These are phyloP conservation scores for Amborella trichopoda DNA, from an alignment of 164 flowering plant species.

Conservation along the genomic window DNA sequence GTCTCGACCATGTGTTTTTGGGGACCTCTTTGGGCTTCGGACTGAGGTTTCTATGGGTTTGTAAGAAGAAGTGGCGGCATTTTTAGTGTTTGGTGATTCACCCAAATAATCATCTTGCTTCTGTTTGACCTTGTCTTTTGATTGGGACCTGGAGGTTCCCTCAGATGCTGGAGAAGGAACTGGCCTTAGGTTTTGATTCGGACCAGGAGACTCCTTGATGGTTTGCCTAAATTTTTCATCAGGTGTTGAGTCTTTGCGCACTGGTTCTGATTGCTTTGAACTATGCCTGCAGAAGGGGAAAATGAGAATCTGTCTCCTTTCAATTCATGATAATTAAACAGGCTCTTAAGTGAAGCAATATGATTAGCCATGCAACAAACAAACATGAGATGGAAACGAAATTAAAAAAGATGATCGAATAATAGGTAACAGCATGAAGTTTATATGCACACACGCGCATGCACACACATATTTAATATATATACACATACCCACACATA, in stretches of 20 bases:
- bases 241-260: conserved; percentile 23
- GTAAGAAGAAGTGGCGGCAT: neutral
- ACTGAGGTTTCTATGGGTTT: conserved; percentile 19
- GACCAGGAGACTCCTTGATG: conserved; percentile 14
- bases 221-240: conserved; percentile 25
- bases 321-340: no score
- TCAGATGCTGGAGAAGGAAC: conserved; percentile 19
- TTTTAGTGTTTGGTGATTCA: conserved; percentile 13
- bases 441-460: no score
- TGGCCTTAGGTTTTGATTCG: conserved; percentile 16
- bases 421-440: no score
- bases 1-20: conserved; percentile 27
- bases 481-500: no score
- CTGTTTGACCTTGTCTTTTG: conserved; percentile 25
- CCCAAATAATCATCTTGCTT: conserved; percentile 24
- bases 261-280: conserved; percentile 30
- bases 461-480: no score
- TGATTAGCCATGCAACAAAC: no score
- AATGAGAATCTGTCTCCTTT: no score
- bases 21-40: no score
- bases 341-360: no score
- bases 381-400: no score
- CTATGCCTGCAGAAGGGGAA: conserved; percentile 19
- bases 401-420: no score
- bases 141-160: conserved; percentile 19